Conservation (phyloP, 2,329 filamentous ascomycete genomes). For the Sphaerulina populicola region DNA sequence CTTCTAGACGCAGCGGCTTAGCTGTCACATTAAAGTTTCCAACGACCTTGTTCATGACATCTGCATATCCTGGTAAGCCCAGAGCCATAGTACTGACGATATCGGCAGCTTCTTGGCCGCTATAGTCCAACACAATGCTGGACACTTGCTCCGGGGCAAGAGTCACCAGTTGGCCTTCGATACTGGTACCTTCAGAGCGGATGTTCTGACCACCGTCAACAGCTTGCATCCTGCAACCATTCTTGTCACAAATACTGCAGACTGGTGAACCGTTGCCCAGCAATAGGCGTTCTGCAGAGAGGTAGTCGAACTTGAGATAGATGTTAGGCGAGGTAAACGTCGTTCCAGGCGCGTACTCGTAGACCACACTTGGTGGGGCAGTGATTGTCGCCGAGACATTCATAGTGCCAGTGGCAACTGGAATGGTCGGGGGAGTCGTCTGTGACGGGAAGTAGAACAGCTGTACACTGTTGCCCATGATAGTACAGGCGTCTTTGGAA, state of each 20-base stretch:
- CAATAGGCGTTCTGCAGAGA: conserved; percentile 9
- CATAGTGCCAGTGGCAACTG: not conserved
- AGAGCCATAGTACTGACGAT: conserved; percentile 9
- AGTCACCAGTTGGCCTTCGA: conserved; percentile 10
- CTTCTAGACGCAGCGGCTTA: conserved; percentile 6
- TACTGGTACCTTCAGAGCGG: conserved; percentile 6
- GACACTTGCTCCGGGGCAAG: conserved; percentile 14
- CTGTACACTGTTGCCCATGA: conserved; percentile 19
- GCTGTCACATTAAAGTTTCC: conserved; percentile 8
- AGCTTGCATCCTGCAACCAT: conserved; percentile 1
- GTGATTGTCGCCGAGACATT: conserved; percentile 5
- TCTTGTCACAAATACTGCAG: conserved; percentile 4
- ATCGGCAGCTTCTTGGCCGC: conserved; percentile 6
- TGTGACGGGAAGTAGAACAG: conserved; percentile 20
- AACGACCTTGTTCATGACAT: conserved; percentile 5
- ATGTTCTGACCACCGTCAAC: conserved; percentile 9
- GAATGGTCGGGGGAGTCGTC: conserved; percentile 4
- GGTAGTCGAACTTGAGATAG: conserved; percentile 19
- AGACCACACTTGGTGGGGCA: conserved; percentile 4
- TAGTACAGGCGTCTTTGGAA: conserved; percentile 9
- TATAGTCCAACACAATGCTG: conserved; percentile 12
- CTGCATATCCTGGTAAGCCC: conserved; percentile 9
- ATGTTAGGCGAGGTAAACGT: conserved; percentile 22
- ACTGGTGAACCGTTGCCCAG: not conserved
- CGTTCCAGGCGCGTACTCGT: conserved; percentile 12